Evolutionary conservation across 2,329 filamentous ascomycete genomes (phyloP).

Genomic region (Fusarium guadeloupense): DNA sequence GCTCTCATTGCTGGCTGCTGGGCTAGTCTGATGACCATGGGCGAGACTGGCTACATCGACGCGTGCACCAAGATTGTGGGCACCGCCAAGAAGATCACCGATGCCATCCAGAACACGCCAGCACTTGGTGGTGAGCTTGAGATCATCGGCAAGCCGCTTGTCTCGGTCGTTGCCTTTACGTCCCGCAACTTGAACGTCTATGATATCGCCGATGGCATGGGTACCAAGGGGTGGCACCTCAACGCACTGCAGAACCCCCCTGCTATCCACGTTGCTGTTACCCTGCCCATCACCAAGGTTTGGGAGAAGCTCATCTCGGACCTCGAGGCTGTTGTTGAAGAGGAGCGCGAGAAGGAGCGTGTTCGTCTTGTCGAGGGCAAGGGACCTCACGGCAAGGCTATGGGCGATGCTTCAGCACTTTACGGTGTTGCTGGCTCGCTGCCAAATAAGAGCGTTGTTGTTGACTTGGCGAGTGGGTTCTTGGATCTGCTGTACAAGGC

Average conservation of each 20-base stretch:
- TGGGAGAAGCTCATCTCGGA: slow-evolving; percentile 83
- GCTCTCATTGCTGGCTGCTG: slow-evolving; percentile 96
- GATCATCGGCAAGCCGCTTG: slow-evolving; percentile 84
- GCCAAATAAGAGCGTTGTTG: slow-evolving; percentile 95
- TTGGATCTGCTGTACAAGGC: slow-evolving; percentile 93
- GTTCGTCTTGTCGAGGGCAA: slow-evolving; percentile 76
- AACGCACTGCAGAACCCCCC: slow-evolving; percentile 93
- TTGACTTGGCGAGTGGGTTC: slow-evolving; percentile 89
- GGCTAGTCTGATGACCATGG: slow-evolving; percentile 88
- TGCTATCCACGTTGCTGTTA: slow-evolving; percentile 94
- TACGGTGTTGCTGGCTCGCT: slow-evolving; percentile 96
- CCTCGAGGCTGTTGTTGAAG: slow-evolving; percentile 71
- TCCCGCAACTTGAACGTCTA: slow-evolving; percentile 90
- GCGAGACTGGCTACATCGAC: slow-evolving; percentile 87
- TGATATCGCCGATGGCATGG: slow-evolving; percentile 91
- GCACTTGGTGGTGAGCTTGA: slow-evolving; percentile 76
- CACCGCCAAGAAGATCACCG: slow-evolving; percentile 81
- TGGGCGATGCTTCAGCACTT: slow-evolving; percentile 84
- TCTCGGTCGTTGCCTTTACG: slow-evolving; percentile 89
- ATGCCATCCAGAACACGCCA: slow-evolving; percentile 75
- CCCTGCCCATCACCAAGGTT: slow-evolving; percentile 82
- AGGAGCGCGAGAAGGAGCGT: slow-evolving; percentile 83
- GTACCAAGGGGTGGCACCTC: slow-evolving; percentile 87
- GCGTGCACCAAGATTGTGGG: slow-evolving; percentile 90
- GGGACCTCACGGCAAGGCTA: slow-evolving; percentile 69